Evolutionary conservation across 805 yeast genomes (phyloP), one percentile per base, ranked within the genome.

Genomic region (Wickerhamomyces silvicola): DNA sequence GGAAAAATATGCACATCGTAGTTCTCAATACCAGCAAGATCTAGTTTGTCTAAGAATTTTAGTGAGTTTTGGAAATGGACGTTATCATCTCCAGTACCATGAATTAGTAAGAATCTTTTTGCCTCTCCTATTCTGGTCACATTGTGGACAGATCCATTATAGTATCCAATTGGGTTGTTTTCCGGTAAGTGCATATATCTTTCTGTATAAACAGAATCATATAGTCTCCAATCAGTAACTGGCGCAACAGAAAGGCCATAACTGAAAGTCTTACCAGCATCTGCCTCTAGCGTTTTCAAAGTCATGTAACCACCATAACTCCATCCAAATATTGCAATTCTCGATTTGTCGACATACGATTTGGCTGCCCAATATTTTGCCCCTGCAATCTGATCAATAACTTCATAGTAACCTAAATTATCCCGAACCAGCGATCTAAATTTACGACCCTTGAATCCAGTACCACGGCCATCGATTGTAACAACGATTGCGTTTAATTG

Each of bases 191-290:
- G 84, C 94, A 92, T 82, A 56, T 92, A 92, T 41, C 98, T 64
- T 61, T 92, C 98, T 0, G 97, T 90, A 58, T 92, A 90, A 12
- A 90, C 75, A 1, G 96, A 82, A 59, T 90, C 97, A 54, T 90
- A 92, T 33, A 83, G 69, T 33, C 75, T 60, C 97, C 97, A 92
- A 54, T 87, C 82, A 0, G 97, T 92, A 3, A 92, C 98, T 1
- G 98, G 98, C 0, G 98, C 98, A 16, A 92, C 97, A 0, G 97
- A 80, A 70, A 87, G 77, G 8, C 97, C 97, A 55, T 78, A 92
- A 36, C 74, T 74, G 68, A 92, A 88, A 11, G 77, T 73, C 22
- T 73, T 61, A 12, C 86, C 85, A 3, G 66, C 68, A 57, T 92
- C 97, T 15, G 68, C 66, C 57, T 92, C 97, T 28, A 92, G 62